Evolutionary conservation across 306 rosid genomes (phyloP).

Genomic region (Malus asiatica): DNA sequence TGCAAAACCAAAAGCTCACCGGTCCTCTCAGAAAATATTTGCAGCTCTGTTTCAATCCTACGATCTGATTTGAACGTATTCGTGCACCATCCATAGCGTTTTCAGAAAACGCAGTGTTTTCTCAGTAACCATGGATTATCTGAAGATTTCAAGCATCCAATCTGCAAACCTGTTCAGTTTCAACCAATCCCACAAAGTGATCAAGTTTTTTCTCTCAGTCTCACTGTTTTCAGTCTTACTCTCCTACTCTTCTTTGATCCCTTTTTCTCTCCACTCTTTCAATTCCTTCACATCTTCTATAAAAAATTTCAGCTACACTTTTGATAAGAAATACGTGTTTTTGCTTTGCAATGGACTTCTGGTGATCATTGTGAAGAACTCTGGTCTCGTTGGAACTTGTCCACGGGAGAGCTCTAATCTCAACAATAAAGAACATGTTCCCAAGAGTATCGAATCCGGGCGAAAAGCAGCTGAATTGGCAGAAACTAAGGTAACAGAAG

Average conservation of each 20-base stretch:
- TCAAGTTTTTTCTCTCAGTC: conserved; percentile 31
- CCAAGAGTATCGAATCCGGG: not conserved
- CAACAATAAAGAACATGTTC: not conserved
- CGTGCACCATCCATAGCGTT: no score
- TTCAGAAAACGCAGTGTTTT: not conserved
- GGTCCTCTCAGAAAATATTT: not conserved
- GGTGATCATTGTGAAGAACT: conserved; percentile 33
- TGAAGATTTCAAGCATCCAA: not conserved
- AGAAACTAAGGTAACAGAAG: not conserved
- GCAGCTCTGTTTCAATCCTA: no score
- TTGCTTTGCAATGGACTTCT: conserved; percentile 63
- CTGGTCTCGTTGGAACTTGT: conserved; percentile 24
- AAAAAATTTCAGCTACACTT: conserved; percentile 20
- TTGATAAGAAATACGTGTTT: conserved; percentile 53
- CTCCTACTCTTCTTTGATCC: conserved; percentile 12
- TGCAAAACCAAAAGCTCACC: not conserved
- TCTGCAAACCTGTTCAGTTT: not conserved
- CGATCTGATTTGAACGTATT: no score
- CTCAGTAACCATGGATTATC: conserved; percentile 7
- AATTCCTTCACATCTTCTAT: conserved; percentile 16
- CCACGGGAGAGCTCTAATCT: conserved; percentile 1
- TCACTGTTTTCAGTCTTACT: conserved; percentile 26
- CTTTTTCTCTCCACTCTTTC: conserved; percentile 21
- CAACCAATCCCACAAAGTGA: conserved; percentile 12
- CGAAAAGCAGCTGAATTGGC: not conserved